Percentiles rank a stretch among this genome's conserved stretches.
Evolutionary conservation across 2,329 filamentous ascomycete species (phyloP).

Genomic region (Cladophialophora immunda): DNA sequence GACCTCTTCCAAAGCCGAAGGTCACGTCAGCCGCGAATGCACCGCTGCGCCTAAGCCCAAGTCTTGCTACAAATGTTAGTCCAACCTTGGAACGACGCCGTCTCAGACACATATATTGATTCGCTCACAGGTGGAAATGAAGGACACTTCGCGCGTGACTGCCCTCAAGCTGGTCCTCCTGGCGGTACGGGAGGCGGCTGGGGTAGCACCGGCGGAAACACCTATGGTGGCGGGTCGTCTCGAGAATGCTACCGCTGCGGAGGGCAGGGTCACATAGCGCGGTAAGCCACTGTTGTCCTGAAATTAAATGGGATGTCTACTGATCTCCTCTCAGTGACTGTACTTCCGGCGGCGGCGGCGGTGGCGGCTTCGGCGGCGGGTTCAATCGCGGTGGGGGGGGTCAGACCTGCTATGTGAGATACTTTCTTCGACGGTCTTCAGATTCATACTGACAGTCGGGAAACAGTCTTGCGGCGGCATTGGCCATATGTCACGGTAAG

Average conservation of each 20-base stretch:
- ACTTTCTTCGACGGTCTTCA: neutral
- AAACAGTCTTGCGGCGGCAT: slow-evolving; percentile 80
- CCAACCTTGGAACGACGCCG: slow-evolving; percentile 8
- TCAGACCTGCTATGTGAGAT: slow-evolving; percentile 86
- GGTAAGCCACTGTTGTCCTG: slow-evolving; percentile 69
- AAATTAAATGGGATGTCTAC: slow-evolving; percentile 65
- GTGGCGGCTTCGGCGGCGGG: slow-evolving; percentile 56
- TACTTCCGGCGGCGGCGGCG: slow-evolving; percentile 61
- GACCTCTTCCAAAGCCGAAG: slow-evolving; percentile 58
- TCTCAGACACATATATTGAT: slow-evolving; percentile 62
- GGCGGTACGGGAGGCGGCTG: slow-evolving; percentile 57
- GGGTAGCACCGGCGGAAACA: slow-evolving; percentile 57
- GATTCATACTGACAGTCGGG: slow-evolving; percentile 17
- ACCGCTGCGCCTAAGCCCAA: slow-evolving; percentile 87
- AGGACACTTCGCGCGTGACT: slow-evolving; percentile 79
- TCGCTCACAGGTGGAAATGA: slow-evolving; percentile 74
- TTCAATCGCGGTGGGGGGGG: slow-evolving; percentile 58
- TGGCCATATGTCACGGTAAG: slow-evolving; percentile 75
- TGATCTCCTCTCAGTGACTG: slow-evolving; percentile 45
- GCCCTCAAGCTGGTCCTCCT: slow-evolving; percentile 54
- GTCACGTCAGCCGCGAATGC: slow-evolving; percentile 92
- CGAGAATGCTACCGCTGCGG: slow-evolving; percentile 98
- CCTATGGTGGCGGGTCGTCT: slow-evolving; percentile 57
- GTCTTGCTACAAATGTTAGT: slow-evolving; percentile 64
- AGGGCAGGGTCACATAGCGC: slow-evolving; percentile 94